Percentiles rank a stretch among this genome's conserved stretches.
phyloP scores from a whole-genome alignment of 331 rosid genomes.

The Erythrophleum ivorense region DNA sequence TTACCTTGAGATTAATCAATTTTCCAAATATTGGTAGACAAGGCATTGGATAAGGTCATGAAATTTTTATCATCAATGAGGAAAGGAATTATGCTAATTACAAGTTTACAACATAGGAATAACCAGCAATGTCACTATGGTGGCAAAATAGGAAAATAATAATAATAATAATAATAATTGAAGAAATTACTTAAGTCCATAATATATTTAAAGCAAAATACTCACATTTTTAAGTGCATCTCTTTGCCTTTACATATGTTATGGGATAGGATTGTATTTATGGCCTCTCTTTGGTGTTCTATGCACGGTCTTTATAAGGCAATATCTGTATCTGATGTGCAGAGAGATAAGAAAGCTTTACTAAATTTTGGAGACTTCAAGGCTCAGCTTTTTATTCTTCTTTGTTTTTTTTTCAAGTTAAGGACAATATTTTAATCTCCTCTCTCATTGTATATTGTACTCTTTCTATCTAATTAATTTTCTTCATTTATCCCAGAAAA shows the following conservation, averaged over 20 bases:
- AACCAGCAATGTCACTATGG: not conserved
- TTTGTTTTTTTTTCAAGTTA: not conserved
- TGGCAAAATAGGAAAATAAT: not conserved
- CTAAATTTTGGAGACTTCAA: not conserved
- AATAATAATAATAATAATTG: not conserved
- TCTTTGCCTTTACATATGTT: not conserved
- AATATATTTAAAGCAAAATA: not conserved
- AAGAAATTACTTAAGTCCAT: not conserved
- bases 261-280: not conserved
- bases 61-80: no score
- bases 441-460: not conserved
- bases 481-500: not conserved
- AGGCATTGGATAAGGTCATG: not conserved
- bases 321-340: not conserved
- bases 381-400: not conserved
- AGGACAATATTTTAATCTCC: not conserved
- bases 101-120: no score
- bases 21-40: not conserved
- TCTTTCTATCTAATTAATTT: not conserved
- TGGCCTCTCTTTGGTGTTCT: slow-evolving; percentile 2
- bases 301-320: not conserved
- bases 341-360: not conserved
- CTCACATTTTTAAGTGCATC: not conserved
- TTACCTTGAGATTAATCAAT: not conserved
- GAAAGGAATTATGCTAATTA: not conserved